phyloP scores from a whole-genome alignment of 257 asterid species.

The Solanum infundibuliforme region DNA sequence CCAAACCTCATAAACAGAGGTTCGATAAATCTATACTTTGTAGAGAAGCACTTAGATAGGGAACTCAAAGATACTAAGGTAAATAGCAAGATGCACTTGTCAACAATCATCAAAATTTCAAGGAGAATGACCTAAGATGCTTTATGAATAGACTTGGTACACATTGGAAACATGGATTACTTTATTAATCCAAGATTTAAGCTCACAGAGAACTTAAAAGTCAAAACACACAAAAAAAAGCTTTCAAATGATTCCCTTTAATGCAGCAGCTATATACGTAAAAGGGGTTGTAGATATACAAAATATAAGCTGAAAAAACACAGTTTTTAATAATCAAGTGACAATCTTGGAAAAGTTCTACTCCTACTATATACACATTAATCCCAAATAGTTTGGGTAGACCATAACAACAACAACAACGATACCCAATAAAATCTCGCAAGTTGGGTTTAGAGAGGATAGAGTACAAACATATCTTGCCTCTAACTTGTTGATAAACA shows the following conservation, averaged over 20 bases:
- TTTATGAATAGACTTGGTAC: neutral
- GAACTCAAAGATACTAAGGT: neutral
- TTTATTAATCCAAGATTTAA: neutral
- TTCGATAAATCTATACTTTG: neutral
- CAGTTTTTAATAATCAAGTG: neutral
- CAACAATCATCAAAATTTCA: neutral
- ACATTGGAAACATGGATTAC: neutral
- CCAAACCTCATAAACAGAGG: neutral
- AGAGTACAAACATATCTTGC: no score
- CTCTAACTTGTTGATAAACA: neutral
- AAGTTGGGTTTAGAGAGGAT: neutral
- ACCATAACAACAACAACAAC: neutral
- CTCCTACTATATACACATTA: neutral
- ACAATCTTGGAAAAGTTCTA: neutral
- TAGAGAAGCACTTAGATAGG: neutral
- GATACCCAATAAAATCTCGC: neutral
- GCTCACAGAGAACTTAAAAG: neutral
- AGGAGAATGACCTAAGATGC: neutral
- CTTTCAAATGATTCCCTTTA: neutral
- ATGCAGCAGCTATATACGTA: neutral
- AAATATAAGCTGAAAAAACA: neutral
- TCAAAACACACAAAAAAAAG: neutral
- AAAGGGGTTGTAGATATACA: neutral
- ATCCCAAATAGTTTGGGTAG: neutral
- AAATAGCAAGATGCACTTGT: neutral